Conservation (phyloP, 768 basidiomycete genomes). For the Gelatoporia subvermispora region DNA sequence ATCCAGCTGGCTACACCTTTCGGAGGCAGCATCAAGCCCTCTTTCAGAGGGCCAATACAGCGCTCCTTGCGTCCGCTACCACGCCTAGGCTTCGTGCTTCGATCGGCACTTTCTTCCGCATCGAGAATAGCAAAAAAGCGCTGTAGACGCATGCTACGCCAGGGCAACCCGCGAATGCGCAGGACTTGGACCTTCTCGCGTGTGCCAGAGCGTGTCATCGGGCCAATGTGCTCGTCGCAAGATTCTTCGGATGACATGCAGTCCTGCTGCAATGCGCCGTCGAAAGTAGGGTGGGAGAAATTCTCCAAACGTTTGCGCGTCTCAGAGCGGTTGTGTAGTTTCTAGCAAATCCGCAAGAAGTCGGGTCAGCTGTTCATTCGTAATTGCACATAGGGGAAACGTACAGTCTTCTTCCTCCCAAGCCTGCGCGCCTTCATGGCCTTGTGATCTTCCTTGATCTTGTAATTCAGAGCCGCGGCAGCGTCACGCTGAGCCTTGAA, state of each 20-base stretch:
- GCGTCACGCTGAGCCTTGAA: slow-evolving; percentile 56
- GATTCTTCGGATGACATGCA: slow-evolving; percentile 85
- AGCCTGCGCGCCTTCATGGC: slow-evolving; percentile 56
- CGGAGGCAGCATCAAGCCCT: slow-evolving; percentile 56
- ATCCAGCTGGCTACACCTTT: slow-evolving; percentile 66
- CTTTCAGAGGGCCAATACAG: slow-evolving; percentile 48
- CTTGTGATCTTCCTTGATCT: slow-evolving; percentile 56
- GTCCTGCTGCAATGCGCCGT: slow-evolving; percentile 65
- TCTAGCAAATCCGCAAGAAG: slow-evolving; percentile 35
- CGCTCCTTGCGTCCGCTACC: slow-evolving; percentile 55
- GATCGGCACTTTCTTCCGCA: slow-evolving; percentile 45
- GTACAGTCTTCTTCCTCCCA: slow-evolving; percentile 58
- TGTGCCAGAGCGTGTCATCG: not conserved
- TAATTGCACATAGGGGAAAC: slow-evolving; percentile 20
- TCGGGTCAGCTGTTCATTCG: not conserved
- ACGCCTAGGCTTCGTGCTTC: slow-evolving; percentile 45
- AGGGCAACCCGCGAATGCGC: slow-evolving; percentile 53
- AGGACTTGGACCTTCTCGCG: slow-evolving; percentile 35
- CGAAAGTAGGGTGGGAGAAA: slow-evolving; percentile 62
- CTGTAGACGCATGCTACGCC: slow-evolving; percentile 64
- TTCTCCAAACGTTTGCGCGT: slow-evolving; percentile 46
- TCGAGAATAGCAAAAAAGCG: slow-evolving; percentile 61
- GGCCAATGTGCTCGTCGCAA: slow-evolving; percentile 39
- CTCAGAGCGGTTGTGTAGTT: slow-evolving; percentile 61
- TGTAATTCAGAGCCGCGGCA: slow-evolving; percentile 35